phyloP scores from a whole-genome alignment of 176 grass and related monocot species.

The Carex littledalei region DNA sequence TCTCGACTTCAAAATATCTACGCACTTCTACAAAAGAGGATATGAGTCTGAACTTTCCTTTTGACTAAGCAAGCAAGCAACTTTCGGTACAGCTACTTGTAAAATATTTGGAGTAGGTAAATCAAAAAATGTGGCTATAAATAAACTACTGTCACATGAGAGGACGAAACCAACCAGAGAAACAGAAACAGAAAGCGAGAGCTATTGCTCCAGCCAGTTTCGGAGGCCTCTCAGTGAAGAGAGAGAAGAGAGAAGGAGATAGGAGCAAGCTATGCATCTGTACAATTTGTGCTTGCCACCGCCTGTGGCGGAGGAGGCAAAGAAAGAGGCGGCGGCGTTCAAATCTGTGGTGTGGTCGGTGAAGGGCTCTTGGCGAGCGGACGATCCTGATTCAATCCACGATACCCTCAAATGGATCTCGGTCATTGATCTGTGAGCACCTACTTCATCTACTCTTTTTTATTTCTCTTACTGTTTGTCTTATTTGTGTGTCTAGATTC shows the following conservation, averaged over 20 bases:
- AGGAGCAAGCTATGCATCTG: slow-evolving; percentile 54
- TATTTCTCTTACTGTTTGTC: background rate
- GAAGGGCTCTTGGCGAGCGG: slow-evolving; percentile 45
- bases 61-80: background rate
- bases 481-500: slow-evolving; percentile 2
- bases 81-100: background rate
- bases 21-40: background rate
- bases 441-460: background rate
- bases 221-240: background rate
- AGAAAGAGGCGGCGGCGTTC: slow-evolving; percentile 55
- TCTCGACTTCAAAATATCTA: background rate
- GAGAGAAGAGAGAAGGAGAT: background rate
- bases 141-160: slow-evolving; percentile 1
- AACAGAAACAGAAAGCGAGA: slow-evolving; percentile 16
- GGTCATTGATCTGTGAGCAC: slow-evolving; percentile 64
- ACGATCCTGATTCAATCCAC: slow-evolving; percentile 59
- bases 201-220: background rate
- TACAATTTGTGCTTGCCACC: slow-evolving; percentile 90
- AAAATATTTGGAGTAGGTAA: background rate
- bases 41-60: background rate
- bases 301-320: slow-evolving; percentile 46
- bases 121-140: background rate
- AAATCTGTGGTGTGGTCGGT: slow-evolving; percentile 47
- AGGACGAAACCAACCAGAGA: background rate
- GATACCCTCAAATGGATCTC: slow-evolving; percentile 95